These are phyloP conservation scores for Lindgomyces ingoldianus DNA, from an alignment of 495 filamentous ascomycete genomes.

Conservation along the genomic window DNA sequence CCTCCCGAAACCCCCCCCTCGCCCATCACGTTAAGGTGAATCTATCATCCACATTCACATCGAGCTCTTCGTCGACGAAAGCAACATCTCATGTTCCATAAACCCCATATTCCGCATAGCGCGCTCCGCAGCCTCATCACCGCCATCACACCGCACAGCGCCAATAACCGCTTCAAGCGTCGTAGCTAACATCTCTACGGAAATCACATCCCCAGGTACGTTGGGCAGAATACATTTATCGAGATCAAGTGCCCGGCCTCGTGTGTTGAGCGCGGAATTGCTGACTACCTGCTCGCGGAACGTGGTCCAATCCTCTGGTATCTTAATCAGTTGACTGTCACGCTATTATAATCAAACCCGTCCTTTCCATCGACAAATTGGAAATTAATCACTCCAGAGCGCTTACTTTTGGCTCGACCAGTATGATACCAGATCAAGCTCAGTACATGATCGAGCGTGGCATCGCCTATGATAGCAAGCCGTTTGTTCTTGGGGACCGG, in stretches of 20 bases:
- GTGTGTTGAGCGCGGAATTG: background rate
- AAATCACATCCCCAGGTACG: background rate
- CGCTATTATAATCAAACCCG: background rate
- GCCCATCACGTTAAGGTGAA: conserved; percentile 45
- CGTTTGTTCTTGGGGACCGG: background rate
- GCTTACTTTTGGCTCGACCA: background rate
- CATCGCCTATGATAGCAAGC: background rate
- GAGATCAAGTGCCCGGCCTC: background rate
- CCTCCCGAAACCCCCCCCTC: too few relatives aligned
- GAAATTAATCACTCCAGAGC: background rate
- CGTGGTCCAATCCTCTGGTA: background rate
- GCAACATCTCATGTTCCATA: background rate
- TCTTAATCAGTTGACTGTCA: background rate
- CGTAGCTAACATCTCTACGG: background rate
- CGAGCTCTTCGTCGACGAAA: background rate
- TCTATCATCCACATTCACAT: background rate
- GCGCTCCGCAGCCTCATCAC: background rate
- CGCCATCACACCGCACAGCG: background rate
- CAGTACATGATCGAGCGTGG: background rate
- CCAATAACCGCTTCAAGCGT: background rate
- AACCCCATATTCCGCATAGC: background rate
- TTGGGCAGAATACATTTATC: background rate
- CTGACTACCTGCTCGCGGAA: background rate
- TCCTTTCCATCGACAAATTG: too few relatives aligned
- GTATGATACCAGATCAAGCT: background rate